Evolutionary conservation across 805 yeast genomes (phyloP).

Genomic region (Candida coquimbonensis): DNA sequence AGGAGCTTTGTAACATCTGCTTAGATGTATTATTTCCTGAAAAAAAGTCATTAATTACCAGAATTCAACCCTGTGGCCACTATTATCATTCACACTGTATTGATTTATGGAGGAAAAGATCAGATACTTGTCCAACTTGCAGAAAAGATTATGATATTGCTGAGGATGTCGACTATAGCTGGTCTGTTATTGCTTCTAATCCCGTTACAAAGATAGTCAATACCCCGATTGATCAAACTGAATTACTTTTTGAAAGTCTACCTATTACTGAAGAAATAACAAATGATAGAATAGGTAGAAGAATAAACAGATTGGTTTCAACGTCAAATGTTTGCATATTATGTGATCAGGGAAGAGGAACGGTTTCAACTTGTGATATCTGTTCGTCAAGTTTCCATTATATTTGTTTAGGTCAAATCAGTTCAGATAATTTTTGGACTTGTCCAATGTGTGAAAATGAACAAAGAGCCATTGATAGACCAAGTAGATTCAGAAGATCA

Average conservation of each 20-base stretch:
- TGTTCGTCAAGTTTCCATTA: conserved; percentile 37
- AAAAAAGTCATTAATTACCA: conserved; percentile 16
- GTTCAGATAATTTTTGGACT: conserved; percentile 28
- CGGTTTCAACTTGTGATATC: conserved; percentile 19
- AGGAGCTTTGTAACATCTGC: conserved; percentile 53
- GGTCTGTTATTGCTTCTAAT: conserved; percentile 8
- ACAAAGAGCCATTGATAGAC: conserved; percentile 25
- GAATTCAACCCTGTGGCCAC: conserved; percentile 44
- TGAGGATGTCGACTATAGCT: conserved; percentile 23
- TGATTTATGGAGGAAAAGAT: conserved; percentile 46
- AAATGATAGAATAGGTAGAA: conserved; percentile 10
- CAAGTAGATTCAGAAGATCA: conserved; percentile 20
- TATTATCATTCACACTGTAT: conserved; percentile 52
- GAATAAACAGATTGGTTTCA: conserved; percentile 17
- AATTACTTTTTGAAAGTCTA: conserved; percentile 9
- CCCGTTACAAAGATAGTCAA: conserved; percentile 11
- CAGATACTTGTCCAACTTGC: conserved; percentile 59
- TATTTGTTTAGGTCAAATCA: conserved; percentile 30
- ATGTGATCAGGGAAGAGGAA: conserved; percentile 17
- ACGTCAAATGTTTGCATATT: conserved; percentile 18
- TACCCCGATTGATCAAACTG: conserved; percentile 6
- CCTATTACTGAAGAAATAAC: conserved; percentile 3
- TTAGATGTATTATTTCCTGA: conserved; percentile 32
- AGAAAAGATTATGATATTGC: conserved; percentile 38
- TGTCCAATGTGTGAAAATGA: conserved; percentile 46